Conservation (phyloP, 352 stramenopile genomes). For the Globisporangium ultimum region DNA sequence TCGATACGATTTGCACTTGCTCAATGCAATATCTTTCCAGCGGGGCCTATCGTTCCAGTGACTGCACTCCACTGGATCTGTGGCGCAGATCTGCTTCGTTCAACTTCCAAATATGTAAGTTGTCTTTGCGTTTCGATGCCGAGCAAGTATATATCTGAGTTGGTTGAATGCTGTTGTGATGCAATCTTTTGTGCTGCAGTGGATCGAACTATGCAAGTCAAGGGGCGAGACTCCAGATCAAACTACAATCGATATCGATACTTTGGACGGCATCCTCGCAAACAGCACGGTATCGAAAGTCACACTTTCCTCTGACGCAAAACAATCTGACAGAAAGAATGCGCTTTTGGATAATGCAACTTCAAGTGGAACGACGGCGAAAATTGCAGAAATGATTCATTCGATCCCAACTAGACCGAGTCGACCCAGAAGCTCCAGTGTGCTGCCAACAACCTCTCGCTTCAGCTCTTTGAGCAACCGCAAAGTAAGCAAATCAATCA, state of each 20-base stretch:
- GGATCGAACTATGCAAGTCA: conserved; percentile 31
- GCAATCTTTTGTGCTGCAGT: conserved; percentile 19
- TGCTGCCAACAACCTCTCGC: conserved; percentile 16
- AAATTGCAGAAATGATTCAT: not conserved
- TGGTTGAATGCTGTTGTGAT: not conserved
- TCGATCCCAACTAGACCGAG: conserved; percentile 12
- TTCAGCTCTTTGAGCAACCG: conserved; percentile 11
- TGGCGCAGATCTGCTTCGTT: conserved; percentile 27
- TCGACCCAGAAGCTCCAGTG: conserved; percentile 28
- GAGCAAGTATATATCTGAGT: not conserved
- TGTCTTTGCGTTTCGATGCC: not conserved
- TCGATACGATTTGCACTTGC: conserved; percentile 54
- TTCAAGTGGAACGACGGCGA: not conserved
- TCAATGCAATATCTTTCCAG: conserved; percentile 41
- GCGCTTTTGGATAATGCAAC: not conserved
- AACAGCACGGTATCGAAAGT: not conserved
- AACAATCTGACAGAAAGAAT: not conserved
- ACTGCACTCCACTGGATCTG: conserved; percentile 31
- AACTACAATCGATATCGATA: conserved; percentile 53
- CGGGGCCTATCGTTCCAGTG: conserved; percentile 24
- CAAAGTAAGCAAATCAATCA: conserved; percentile 12
- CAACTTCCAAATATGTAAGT: conserved; percentile 45
- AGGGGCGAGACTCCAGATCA: conserved; percentile 14
- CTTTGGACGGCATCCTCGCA: conserved; percentile 46
- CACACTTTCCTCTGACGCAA: not conserved